Conservation (phyloP, 2,329 filamentous ascomycete genomes). For the Thelonectria blattea region DNA sequence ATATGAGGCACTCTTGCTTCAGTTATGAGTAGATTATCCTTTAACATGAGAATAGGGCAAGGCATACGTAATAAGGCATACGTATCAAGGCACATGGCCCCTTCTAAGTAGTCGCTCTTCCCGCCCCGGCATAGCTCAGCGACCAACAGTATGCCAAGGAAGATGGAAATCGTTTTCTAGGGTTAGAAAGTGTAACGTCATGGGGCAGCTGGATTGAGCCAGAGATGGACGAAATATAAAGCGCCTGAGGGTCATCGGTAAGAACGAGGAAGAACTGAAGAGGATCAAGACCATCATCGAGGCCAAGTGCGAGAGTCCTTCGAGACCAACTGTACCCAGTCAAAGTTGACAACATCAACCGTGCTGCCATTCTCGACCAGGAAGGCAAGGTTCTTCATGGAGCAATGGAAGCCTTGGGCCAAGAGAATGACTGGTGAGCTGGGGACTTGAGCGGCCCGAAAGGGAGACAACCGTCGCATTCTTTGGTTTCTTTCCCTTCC, state of each 20-base stretch:
- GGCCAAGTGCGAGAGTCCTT: slow-evolving; percentile 26
- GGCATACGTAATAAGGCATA: no score
- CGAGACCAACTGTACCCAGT: slow-evolving; percentile 33
- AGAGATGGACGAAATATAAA: slow-evolving; percentile 10
- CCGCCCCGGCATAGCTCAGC: neutral
- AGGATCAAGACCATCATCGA: slow-evolving; percentile 9
- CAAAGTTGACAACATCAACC: neutral
- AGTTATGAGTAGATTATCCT: no score
- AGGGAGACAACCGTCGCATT: no score
- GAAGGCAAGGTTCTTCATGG: slow-evolving; percentile 22
- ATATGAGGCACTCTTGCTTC: no score
- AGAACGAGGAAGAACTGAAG: slow-evolving; percentile 13
- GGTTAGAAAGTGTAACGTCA: neutral
- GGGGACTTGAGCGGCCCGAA: no score
- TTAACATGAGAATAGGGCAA: no score
- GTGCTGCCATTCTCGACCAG: slow-evolving; percentile 26
- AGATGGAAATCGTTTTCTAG: neutral
- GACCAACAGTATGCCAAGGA: neutral
- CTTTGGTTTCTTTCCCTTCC: no score
- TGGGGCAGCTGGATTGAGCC: neutral
- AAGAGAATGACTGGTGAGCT: slow-evolving; percentile 25
- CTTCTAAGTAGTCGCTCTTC: neutral
- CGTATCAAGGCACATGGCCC: no score
- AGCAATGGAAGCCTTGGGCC: slow-evolving; percentile 27
- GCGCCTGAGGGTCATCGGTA: slow-evolving; percentile 10